Base-by-base conservation (phyloP, 768 basidiomycete genomes). In the Russula ochroleuca region DNA sequence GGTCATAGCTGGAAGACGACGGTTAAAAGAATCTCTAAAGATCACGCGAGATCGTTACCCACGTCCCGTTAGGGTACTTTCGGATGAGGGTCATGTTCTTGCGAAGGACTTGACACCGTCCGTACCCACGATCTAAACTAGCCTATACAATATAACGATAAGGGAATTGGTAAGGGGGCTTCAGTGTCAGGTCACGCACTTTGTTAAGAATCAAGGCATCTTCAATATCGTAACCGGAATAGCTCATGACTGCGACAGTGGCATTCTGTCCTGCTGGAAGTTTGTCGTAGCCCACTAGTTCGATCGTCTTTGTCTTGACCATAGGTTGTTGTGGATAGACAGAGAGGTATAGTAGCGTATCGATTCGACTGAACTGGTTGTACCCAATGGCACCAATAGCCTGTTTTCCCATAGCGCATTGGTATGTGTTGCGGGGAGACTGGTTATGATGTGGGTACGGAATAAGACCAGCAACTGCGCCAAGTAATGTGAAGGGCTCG, bases 381-480 rank as follows among this genome's bases (percentile, higher is more conserved):
- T 95, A 97, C 0, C 88, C 96, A 65, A 99, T 99, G 14, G 95
- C 95, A 23, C 97, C 97, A 67, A 99, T 99, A 2, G 97, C 96
- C 79, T 99, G 97, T 78, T 99, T 99, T 59, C 97, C 96, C 96
- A 99, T 99, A 60, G 96, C 96, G 72, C 96, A 99, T 78, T 99
- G 96, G 73, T 99, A 99, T 11, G 97, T 99, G 72, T 99, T 99
- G 59, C 97, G 89, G 3, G 97, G 97, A 5, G 97, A 98, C 72
- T 99, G 97, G 72, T 99, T 99, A 74, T 99, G 97, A 73, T 99
- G 97, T 2, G 97, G 97, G 73, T 99, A 99, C 14, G 97, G 97
- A 71, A 99, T 99, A 31, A 99, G 84, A 51, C 97, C 97, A 5
- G 97, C 97, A 53, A 99, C 97, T 41, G 94, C 97, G 15, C 97